A percentile compares a stretch with the other conserved stretches of the same genome.
These are phyloP conservation scores for Pyrrhoderma noxium DNA, from an alignment of 1,284 basidiomycete species.

Conservation along the genomic window DNA sequence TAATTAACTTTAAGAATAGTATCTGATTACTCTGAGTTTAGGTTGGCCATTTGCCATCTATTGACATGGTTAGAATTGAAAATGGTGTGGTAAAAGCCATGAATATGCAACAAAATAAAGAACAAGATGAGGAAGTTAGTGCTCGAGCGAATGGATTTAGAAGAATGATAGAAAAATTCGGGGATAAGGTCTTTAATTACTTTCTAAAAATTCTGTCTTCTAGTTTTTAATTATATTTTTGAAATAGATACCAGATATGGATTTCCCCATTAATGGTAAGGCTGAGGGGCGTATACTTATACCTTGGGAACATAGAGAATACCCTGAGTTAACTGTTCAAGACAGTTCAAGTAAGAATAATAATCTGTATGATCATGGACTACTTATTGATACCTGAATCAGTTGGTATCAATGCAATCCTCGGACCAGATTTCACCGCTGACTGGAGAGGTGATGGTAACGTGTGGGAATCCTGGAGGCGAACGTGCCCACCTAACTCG, in stretches of 20 bases:
- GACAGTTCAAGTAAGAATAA: constrained; percentile 39
- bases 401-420: constrained; percentile 55
- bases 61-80: constrained; percentile 77
- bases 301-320: constrained; percentile 73
- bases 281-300: constrained; percentile 88
- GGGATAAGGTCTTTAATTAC: constrained; percentile 41
- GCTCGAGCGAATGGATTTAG: constrained; percentile 73
- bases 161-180: constrained; percentile 68
- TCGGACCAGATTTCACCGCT: constrained; percentile 64
- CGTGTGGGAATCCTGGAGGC: constrained; percentile 87
- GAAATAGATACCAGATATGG: constrained; percentile 76
- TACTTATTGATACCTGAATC: constrained; percentile 17
- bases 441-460: constrained; percentile 82
- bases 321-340: constrained; percentile 60
- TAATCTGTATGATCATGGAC: constrained; percentile 3
- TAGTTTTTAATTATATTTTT: constrained; percentile 17
- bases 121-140: constrained; percentile 60
- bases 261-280: constrained; percentile 86
- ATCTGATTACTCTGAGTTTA: constrained; percentile 23
- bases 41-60: constrained; percentile 73
- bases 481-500: constrained; percentile 78
- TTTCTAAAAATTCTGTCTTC: constrained; percentile 19
- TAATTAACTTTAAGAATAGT: not conserved
- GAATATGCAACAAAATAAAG: constrained; percentile 43
- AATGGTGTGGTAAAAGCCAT: constrained; percentile 58